These are phyloP conservation scores for Apophysomyces variabilis DNA, from an alignment of 371 early-diverging fungal genomes.

Conservation along the genomic window DNA sequence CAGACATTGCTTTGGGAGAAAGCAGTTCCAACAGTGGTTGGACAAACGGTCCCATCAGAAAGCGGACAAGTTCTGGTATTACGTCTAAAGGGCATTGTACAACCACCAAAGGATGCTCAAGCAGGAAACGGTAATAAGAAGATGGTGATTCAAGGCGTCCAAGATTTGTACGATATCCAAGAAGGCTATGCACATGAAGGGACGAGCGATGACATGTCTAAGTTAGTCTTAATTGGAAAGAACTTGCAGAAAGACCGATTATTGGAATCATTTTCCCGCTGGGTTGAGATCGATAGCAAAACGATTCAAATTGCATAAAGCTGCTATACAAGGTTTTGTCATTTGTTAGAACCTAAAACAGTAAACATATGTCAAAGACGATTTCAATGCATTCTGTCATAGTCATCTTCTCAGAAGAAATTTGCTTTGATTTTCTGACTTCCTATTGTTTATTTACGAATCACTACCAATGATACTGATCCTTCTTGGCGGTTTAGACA, in stretches of 20 bases:
- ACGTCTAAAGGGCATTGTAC: conserved; percentile 85
- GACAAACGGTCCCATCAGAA: conserved; percentile 11
- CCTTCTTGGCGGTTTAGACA: too few species aligned
- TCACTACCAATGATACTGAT: too few species aligned
- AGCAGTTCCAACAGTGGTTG: conserved; percentile 44
- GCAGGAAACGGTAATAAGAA: conserved; percentile 31
- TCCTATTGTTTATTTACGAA: too few species aligned
- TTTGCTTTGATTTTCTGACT: too few species aligned
- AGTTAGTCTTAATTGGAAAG: conserved; percentile 77
- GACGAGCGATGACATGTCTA: conserved; percentile 37
- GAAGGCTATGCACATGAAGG: conserved; percentile 54
- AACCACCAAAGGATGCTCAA: conserved; percentile 41
- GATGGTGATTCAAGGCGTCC: conserved; percentile 87
- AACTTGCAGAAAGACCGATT: conserved; percentile 48
- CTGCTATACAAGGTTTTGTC: not conserved
- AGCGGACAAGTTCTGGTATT: conserved; percentile 62
- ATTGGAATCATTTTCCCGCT: conserved; percentile 44
- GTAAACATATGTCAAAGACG: too few species aligned
- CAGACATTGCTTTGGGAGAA: conserved; percentile 91
- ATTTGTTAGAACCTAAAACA: too few species aligned
- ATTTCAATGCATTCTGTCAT: too few species aligned
- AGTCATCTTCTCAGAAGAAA: too few species aligned
- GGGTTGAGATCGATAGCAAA: conserved; percentile 16
- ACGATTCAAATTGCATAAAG: conserved; percentile 1
- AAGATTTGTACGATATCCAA: conserved; percentile 90